These are phyloP conservation scores for Agrocybe pediades DNA, from an alignment of 768 basidiomycete genomes.

Conservation along the genomic window DNA sequence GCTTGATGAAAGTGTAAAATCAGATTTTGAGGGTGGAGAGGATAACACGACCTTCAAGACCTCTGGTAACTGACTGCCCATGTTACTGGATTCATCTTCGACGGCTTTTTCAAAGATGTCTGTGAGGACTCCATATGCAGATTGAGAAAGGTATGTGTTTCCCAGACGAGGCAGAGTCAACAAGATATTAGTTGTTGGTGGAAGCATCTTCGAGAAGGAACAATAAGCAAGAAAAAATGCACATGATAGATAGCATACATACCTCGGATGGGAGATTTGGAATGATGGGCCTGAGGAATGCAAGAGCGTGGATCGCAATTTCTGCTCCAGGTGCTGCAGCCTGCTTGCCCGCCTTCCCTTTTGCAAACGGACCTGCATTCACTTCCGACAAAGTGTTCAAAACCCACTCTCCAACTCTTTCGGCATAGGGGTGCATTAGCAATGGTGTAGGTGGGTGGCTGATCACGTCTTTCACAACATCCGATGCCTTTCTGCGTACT, in stretches of 20 bases:
- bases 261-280: slow-evolving; percentile 68
- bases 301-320: slow-evolving; percentile 75
- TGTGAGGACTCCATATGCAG: slow-evolving; percentile 84
- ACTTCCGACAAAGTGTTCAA: slow-evolving; percentile 67
- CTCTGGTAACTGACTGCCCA: slow-evolving; percentile 55
- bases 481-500: slow-evolving; percentile 88
- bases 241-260: slow-evolving; percentile 30
- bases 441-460: slow-evolving; percentile 77
- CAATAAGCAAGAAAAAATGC: slow-evolving; percentile 9
- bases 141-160: slow-evolving; percentile 87
- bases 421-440: slow-evolving; percentile 81
- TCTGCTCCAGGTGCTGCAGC: slow-evolving; percentile 63
- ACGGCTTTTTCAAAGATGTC: slow-evolving; percentile 66
- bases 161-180: slow-evolving; percentile 85
- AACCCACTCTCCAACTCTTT: slow-evolving; percentile 80
- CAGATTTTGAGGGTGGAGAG: slow-evolving; percentile 70
- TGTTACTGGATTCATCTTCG: slow-evolving; percentile 49
- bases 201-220: slow-evolving; percentile 58
- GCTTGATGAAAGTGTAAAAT: slow-evolving; percentile 65
- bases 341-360: slow-evolving; percentile 57
- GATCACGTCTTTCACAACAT: slow-evolving; percentile 79
- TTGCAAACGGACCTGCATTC: slow-evolving; percentile 58
- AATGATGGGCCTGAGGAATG: slow-evolving; percentile 66
- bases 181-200: slow-evolving; percentile 67
- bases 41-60: slow-evolving; percentile 70